Conservation (phyloP, 108 stramenopile species). For the Pelagomonas calceolata region DNA sequence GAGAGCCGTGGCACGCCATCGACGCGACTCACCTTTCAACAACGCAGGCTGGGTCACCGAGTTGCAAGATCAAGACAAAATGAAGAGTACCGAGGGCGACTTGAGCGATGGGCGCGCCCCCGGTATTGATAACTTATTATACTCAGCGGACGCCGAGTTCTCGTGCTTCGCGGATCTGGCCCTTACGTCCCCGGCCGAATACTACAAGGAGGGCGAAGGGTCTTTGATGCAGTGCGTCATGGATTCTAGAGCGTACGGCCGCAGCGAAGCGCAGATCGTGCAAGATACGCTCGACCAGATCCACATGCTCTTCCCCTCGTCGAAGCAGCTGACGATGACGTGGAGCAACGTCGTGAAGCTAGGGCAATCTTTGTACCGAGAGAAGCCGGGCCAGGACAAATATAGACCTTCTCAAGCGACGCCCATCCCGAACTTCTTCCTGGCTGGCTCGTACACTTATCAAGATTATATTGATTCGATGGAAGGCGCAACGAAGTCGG, state of each 20-base stretch:
- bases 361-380: constrained; percentile 78
- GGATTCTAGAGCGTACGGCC: constrained; percentile 64
- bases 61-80: constrained; percentile 64
- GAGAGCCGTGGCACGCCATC: too few relatives aligned
- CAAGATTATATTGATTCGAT: constrained; percentile 94
- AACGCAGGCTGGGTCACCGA: constrained; percentile 97
- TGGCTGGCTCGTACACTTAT: constrained; percentile 90
- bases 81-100: constrained; percentile 77
- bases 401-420: constrained; percentile 85
- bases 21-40: too few relatives aligned
- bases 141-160: constrained; percentile 89
- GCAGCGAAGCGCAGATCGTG: constrained; percentile 66
- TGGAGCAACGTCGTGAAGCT: constrained; percentile 89
- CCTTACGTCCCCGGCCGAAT: constrained; percentile 76
- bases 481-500: constrained; percentile 89
- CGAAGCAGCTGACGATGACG: constrained; percentile 77
- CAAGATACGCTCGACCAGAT: constrained; percentile 73
- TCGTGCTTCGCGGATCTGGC: constrained; percentile 93
- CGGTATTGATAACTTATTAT: constrained; percentile 87
- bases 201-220: constrained; percentile 84
- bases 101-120: constrained; percentile 68
- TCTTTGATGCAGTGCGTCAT: constrained; percentile 77
- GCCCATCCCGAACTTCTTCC: constrained; percentile 88
- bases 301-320: constrained; percentile 73
- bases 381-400: constrained; percentile 84